Evolutionary conservation across 2,329 filamentous ascomycete genomes (phyloP), one percentile per base, ranked within the genome.

Genomic region (Beauveria rudraprayagi): DNA sequence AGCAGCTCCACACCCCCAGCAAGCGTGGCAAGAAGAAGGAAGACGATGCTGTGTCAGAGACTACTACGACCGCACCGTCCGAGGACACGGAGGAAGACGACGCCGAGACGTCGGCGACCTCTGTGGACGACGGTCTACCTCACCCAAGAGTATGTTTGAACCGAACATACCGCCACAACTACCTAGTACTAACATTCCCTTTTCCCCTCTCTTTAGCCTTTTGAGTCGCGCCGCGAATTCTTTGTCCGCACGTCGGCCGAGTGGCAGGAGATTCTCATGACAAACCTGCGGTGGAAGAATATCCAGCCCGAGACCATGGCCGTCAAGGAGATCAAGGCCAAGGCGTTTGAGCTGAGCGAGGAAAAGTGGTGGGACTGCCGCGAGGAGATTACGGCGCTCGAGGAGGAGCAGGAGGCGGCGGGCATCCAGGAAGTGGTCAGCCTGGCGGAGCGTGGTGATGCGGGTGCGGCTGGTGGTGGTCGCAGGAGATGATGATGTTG

Each of bases 321-420:
- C 0, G 79, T 95, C 70, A 99, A 99, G 79, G 94, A 97, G 77
- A 86, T 97, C 69, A 92, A 96, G 73, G 89, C 92, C 69, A 87
- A 86, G 71, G 94, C 92, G 1, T 99, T 97, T 72, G 88, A 91
- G 70, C 82, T 91, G 65, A 92, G 92, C 46, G 94, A 99, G 75
- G 90, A 92, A 76, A 96, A 96, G 73, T 99, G 94, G 94, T 99
- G 94, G 94, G 94, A 97, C 79, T 92, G 89, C 71, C 84, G 94
- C 68, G 94, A 99, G 77, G 93, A 97, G 76, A 90, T 99, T 66
- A 89, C 87, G 59, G 89, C 86, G 7, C 75, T 97, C 70, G 94
- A 99, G 75, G 93, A 97, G 75, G 93, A 97, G 77, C 92, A 97
- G 77, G 93, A 97, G 75, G 92, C 90, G 54, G 91, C 92, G 40